Evolutionary conservation across 1,139 yeast species (phyloP).

Genomic region (Lodderomyces oxycetoniae): DNA sequence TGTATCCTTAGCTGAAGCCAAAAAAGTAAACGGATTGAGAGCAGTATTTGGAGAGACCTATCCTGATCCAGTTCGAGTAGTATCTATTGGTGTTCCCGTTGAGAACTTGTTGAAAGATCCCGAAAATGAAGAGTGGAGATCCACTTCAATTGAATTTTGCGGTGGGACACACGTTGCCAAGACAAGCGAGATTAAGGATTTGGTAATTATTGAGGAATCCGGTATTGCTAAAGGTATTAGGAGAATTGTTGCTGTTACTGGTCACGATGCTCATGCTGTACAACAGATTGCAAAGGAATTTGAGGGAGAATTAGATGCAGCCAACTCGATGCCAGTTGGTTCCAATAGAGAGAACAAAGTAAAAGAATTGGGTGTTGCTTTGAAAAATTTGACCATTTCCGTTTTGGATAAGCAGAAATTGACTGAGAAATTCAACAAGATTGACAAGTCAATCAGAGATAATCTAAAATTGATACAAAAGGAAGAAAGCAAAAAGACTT

Average conservation of each 20-base stretch:
- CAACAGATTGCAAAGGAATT: constrained; percentile 78
- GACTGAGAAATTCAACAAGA: constrained; percentile 65
- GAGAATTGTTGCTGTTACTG: constrained; percentile 96
- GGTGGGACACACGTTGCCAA: constrained; percentile 97
- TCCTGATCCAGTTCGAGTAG: constrained; percentile 98
- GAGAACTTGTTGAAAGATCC: constrained; percentile 76
- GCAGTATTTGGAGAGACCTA: constrained; percentile 99
- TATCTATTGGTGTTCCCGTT: constrained; percentile 88
- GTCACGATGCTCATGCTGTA: constrained; percentile 83
- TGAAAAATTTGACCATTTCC: constrained; percentile 79
- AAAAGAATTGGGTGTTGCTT: constrained; percentile 77
- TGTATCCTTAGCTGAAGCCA: constrained; percentile 69
- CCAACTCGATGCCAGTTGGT: constrained; percentile 58
- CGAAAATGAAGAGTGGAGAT: constrained; percentile 64
- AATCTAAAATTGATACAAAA: constrained; percentile 83
- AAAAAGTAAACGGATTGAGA: constrained; percentile 75
- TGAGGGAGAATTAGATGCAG: constrained; percentile 52
- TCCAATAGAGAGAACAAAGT: constrained; percentile 70
- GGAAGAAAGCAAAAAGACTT: constrained; percentile 76
- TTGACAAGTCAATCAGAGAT: constrained; percentile 85
- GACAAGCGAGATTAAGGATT: constrained; percentile 89
- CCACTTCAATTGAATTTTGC: constrained; percentile 87
- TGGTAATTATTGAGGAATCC: constrained; percentile 85
- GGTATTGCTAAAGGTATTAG: constrained; percentile 99
- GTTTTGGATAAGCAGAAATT: constrained; percentile 75